Evolutionary conservation across 352 stramenopile species (phyloP).

Genomic region (Pythium sp.): DNA sequence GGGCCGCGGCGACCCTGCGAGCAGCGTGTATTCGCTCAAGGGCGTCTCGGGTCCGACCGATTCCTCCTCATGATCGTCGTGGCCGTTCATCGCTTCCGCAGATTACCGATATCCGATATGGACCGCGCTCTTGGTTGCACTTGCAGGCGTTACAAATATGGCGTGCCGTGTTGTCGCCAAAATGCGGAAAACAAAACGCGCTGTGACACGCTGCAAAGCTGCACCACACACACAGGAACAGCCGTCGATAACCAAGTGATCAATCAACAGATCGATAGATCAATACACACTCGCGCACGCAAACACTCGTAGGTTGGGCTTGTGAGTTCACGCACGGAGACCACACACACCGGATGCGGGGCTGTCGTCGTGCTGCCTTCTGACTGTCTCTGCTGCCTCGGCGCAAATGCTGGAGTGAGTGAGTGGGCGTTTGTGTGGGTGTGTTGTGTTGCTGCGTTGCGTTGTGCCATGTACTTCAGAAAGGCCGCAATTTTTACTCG

Average conservation of each 20-base stretch:
- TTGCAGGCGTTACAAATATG: neutral
- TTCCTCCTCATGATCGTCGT: conserved; percentile 6
- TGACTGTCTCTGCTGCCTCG: neutral
- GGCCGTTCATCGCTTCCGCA: conserved; percentile 2
- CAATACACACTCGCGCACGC: neutral
- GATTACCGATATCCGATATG: neutral
- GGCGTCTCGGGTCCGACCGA: conserved; percentile 9
- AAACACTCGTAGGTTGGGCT: neutral
- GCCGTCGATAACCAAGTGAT: neutral
- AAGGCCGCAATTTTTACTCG: too few species aligned
- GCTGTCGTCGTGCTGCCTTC: neutral
- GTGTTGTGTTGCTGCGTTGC: neutral
- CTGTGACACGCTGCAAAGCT: neutral
- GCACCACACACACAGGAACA: neutral
- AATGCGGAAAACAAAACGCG: conserved; percentile 1
- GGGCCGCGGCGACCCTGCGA: conserved; percentile 14
- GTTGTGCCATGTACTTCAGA: neutral
- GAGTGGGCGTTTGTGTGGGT: neutral
- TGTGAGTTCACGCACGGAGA: neutral
- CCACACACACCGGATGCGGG: neutral
- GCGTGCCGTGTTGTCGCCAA: neutral
- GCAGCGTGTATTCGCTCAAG: conserved; percentile 19
- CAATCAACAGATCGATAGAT: neutral
- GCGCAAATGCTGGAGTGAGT: neutral
- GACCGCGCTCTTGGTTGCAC: conserved; percentile 27